phyloP scores from a whole-genome alignment of 805 yeast genomes.

The Cephaloascus fragrans region DNA sequence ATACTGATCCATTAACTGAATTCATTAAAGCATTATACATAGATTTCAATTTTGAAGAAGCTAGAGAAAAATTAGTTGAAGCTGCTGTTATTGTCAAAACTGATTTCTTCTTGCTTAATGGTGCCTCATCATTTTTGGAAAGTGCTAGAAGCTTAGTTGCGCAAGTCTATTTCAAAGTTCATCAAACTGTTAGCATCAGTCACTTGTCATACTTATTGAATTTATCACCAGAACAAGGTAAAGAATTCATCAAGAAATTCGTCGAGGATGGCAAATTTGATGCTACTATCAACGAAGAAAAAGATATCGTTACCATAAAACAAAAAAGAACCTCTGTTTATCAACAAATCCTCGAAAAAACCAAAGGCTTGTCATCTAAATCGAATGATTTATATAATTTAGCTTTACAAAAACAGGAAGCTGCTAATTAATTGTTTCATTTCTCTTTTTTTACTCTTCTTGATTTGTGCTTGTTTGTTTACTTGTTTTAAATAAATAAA shows the following conservation, averaged over 20 bases:
- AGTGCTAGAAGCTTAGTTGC: slow-evolving; percentile 41
- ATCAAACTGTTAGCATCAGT: slow-evolving; percentile 35
- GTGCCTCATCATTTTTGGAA: slow-evolving; percentile 29
- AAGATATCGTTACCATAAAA: slow-evolving; percentile 42
- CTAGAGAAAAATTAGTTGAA: slow-evolving; percentile 36
- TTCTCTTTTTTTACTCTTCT: no score
- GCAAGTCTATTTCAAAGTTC: slow-evolving; percentile 46
- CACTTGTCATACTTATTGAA: slow-evolving; percentile 34
- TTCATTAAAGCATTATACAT: slow-evolving; percentile 46
- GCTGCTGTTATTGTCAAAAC: slow-evolving; percentile 37
- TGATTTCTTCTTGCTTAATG: slow-evolving; percentile 46
- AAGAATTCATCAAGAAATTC: slow-evolving; percentile 40
- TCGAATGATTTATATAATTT: slow-evolving; percentile 46
- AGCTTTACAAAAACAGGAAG: slow-evolving; percentile 21
- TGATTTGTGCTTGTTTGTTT: no score
- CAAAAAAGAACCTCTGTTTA: slow-evolving; percentile 46
- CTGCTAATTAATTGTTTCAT: background rate
- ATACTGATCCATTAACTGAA: slow-evolving; percentile 52
- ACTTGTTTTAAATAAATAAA: no score
- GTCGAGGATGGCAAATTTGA: slow-evolving; percentile 41
- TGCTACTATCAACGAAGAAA: slow-evolving; percentile 43
- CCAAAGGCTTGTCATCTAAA: slow-evolving; percentile 54
- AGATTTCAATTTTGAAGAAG: slow-evolving; percentile 48
- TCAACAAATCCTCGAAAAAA: slow-evolving; percentile 60
- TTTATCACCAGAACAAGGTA: slow-evolving; percentile 31